phyloP scores from a whole-genome alignment of 148 eudicot species.

The Salicornia ramosissima region DNA sequence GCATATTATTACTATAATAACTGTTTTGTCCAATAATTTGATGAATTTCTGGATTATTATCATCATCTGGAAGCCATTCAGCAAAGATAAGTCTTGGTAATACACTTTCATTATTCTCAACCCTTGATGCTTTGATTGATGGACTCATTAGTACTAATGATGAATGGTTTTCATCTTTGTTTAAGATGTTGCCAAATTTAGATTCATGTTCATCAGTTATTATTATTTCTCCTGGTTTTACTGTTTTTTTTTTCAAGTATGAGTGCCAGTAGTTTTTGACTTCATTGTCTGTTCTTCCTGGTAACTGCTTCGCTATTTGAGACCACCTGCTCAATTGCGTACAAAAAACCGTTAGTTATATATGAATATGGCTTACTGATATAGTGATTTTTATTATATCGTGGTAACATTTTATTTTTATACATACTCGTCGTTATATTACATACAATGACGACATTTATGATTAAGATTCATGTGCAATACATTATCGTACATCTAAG shows the following conservation, averaged over 20 bases:
- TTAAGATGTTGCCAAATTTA: background rate
- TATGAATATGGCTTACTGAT: too few species aligned
- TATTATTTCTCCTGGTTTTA: background rate
- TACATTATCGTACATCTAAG: too few species aligned
- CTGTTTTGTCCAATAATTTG: background rate
- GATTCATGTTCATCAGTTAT: too few species aligned
- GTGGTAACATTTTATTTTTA: too few species aligned
- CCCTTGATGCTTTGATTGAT: slow-evolving; percentile 5
- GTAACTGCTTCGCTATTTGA: slow-evolving; percentile 58
- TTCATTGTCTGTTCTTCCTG: slow-evolving; percentile 79
- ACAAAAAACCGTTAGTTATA: background rate
- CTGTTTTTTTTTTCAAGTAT: slow-evolving; percentile 37
- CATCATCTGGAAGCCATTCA: slow-evolving; percentile 26
- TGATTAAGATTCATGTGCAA: too few species aligned
- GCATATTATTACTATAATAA: slow-evolving; percentile 9
- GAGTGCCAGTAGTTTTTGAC: slow-evolving; percentile 73
- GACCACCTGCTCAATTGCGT: slow-evolving; percentile 52
- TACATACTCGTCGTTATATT: too few species aligned
- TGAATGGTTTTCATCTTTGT: background rate
- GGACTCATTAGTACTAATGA: background rate
- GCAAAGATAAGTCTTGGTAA: slow-evolving; percentile 24
- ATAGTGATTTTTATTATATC: too few species aligned
- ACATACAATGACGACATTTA: too few species aligned
- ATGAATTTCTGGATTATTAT: background rate
- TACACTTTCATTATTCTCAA: slow-evolving; percentile 9